phyloP scores from a whole-genome alignment of 768 basidiomycete species.

The Rhodosporidiobolus sp. region DNA sequence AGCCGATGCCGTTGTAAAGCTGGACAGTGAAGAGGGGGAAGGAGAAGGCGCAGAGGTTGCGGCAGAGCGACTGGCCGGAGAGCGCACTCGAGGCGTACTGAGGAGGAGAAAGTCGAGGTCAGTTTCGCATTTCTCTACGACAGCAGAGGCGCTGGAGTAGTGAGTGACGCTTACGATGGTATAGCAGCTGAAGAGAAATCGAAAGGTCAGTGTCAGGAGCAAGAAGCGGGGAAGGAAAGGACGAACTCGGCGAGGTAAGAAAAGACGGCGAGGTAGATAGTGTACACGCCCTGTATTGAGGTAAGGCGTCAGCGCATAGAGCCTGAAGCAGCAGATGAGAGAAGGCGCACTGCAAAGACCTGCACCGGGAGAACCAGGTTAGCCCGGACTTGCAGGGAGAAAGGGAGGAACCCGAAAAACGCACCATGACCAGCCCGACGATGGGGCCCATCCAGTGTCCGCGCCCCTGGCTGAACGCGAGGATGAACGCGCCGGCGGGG shows the following conservation, averaged over 20 bases:
- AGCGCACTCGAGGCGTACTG: conserved; percentile 48
- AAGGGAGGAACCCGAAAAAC: neutral
- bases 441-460: conserved; percentile 50
- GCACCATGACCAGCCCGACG: conserved; percentile 46
- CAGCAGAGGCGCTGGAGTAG: too few relatives aligned
- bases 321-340: accelerated
- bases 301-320: neutral
- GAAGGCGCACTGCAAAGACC: neutral
- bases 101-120: neutral
- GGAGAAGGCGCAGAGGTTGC: conserved; percentile 52
- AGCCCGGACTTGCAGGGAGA: accelerated
- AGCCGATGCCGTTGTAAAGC: conserved; percentile 59
- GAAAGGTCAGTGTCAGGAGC: neutral
- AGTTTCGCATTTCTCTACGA: neutral
- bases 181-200: conserved; percentile 42
- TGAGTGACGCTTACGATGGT: conserved; percentile 35
- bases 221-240: neutral
- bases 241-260: conserved; percentile 7
- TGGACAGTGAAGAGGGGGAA: conserved; percentile 66
- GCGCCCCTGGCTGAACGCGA: conserved; percentile 45
- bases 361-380: neutral
- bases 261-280: conserved; percentile 43
- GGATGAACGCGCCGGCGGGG: conserved; percentile 47
- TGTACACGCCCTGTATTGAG: conserved; percentile 35
- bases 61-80: conserved; percentile 41